Evolutionary conservation across 2,329 filamentous ascomycete genomes (phyloP).

Genomic region (Ophiocordyceps robertsii): DNA sequence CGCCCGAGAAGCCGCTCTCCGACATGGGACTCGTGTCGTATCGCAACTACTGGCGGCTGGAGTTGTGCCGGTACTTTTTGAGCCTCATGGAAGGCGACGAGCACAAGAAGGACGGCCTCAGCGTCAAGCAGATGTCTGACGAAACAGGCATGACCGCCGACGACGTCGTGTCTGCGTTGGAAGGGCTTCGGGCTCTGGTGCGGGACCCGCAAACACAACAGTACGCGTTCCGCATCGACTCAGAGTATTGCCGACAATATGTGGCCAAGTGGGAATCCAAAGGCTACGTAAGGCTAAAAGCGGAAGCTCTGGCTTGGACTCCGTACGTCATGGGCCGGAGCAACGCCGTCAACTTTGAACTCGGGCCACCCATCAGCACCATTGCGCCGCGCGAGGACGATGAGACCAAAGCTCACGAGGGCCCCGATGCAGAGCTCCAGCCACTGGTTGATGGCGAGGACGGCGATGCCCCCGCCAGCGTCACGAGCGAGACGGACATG

Average conservation of each 20-base stretch:
- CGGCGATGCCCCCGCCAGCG: not conserved
- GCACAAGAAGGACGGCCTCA: conserved; percentile 35
- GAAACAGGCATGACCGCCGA: conserved; percentile 92
- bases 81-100: conserved; percentile 21
- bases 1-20: conserved; percentile 91
- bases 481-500: conserved; percentile 3
- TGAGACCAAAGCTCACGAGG: conserved; percentile 27
- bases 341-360: conserved; percentile 70
- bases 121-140: conserved; percentile 60
- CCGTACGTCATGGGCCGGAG: conserved; percentile 92
- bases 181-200: conserved; percentile 78
- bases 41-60: conserved; percentile 88
- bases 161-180: conserved; percentile 87
- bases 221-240: conserved; percentile 81
- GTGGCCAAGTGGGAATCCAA: conserved; percentile 83
- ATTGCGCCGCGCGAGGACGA: conserved; percentile 79
- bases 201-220: conserved; percentile 77
- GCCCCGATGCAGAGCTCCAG: conserved; percentile 9
- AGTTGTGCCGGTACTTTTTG: conserved; percentile 74
- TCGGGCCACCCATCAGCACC: conserved; percentile 67
- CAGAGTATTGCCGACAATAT: conserved; percentile 74
- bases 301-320: conserved; percentile 77
- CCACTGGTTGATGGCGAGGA: conserved; percentile 10
- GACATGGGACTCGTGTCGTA: conserved; percentile 98
- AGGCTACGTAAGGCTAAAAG: conserved; percentile 72